phyloP scores from a whole-genome alignment of 2,329 filamentous ascomycete species.

The Botrytis byssoidea region DNA sequence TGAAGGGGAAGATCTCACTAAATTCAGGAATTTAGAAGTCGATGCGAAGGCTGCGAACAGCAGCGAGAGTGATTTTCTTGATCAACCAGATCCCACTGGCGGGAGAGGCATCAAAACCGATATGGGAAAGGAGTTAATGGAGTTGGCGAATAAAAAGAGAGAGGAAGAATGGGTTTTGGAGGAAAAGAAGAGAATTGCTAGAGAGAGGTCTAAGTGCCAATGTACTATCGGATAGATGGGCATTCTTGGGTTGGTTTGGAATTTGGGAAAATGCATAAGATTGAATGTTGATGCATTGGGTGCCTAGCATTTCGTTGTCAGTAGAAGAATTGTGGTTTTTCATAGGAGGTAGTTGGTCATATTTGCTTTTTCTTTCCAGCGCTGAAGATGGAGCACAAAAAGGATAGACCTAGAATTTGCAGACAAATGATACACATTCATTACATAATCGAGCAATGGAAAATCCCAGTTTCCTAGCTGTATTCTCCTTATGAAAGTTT shows the following conservation, averaged over 20 bases:
- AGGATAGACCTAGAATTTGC: background rate
- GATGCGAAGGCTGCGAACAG: background rate
- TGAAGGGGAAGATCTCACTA: background rate
- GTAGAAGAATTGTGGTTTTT: background rate
- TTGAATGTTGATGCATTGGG: background rate
- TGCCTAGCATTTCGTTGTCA: background rate
- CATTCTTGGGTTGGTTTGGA: background rate
- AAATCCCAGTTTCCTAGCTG: background rate
- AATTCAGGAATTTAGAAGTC: constrained; percentile 9
- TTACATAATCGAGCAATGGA: background rate
- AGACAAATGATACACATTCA: background rate
- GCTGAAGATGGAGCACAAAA: background rate
- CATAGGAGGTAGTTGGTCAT: background rate
- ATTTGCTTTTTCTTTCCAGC: background rate
- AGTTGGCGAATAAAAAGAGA: background rate
- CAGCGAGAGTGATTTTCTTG: background rate
- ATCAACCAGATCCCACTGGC: constrained; percentile 14
- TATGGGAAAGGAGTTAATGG: background rate
- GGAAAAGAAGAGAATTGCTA: background rate
- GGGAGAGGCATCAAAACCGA: constrained; percentile 10
- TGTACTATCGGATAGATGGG: background rate
- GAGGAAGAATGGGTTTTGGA: background rate
- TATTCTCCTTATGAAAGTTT: background rate
- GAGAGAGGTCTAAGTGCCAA: background rate
- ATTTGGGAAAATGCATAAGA: background rate